Evolutionary conservation across 2,329 filamentous ascomycete genomes (phyloP).

Genomic region (Aspergillus pseudotamarii): DNA sequence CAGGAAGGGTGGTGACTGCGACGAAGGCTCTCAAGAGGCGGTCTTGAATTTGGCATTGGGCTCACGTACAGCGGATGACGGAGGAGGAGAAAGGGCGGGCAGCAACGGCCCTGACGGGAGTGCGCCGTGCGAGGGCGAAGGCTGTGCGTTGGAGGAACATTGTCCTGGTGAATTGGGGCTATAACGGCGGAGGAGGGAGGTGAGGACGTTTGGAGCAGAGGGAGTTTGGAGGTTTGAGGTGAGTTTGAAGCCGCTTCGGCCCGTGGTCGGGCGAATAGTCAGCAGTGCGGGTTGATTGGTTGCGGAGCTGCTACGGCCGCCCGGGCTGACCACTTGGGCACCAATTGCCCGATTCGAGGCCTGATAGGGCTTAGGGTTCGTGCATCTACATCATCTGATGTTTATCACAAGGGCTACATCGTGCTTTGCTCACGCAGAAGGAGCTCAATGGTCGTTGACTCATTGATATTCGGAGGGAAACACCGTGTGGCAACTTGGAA

Average conservation of each 20-base stretch:
- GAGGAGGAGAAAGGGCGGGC: slow-evolving; percentile 50
- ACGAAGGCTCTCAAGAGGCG: slow-evolving; percentile 19
- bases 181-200: slow-evolving; percentile 25
- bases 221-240: slow-evolving; percentile 40
- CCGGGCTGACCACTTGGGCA: slow-evolving; percentile 18
- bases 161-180: slow-evolving; percentile 31
- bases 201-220: slow-evolving; percentile 29
- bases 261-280: slow-evolving; percentile 31
- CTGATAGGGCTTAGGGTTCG: slow-evolving; percentile 26
- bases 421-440: background rate
- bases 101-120: slow-evolving; percentile 45
- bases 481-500: no score
- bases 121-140: slow-evolving; percentile 49
- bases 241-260: slow-evolving; percentile 45
- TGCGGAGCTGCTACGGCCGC: slow-evolving; percentile 20
- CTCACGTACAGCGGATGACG: slow-evolving; percentile 50
- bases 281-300: slow-evolving; percentile 29
- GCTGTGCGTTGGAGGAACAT: slow-evolving; percentile 54
- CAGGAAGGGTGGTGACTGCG: slow-evolving; percentile 18
- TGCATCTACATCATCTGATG: background rate
- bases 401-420: background rate
- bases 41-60: slow-evolving; percentile 29
- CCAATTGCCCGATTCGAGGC: slow-evolving; percentile 16
- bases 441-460: background rate
- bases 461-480: no score